Conservation (phyloP, 2,329 filamentous ascomycete species). For the Chrysoporthe austroafricana region DNA sequence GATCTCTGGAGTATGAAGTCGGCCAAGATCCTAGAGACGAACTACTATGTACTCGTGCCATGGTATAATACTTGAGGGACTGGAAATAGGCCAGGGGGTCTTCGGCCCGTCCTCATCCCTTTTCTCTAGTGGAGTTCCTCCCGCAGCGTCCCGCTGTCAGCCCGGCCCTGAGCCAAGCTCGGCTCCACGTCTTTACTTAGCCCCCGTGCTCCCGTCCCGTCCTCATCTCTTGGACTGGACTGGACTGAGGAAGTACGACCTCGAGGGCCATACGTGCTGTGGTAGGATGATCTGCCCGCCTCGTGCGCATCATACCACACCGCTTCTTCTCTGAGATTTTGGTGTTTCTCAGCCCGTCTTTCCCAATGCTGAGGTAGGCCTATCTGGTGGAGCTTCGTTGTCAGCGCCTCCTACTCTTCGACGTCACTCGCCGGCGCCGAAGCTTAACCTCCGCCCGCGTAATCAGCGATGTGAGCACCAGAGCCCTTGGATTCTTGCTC, state of each 20-base stretch:
- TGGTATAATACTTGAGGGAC: background rate
- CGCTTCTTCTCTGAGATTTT: no score
- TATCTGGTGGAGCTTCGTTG: background rate
- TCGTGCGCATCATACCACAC: background rate
- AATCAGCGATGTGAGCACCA: slow-evolving; percentile 14
- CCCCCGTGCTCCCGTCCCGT: slow-evolving; percentile 1
- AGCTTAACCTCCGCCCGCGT: background rate
- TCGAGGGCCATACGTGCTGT: background rate
- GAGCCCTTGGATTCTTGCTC: background rate
- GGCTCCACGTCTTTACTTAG: background rate
- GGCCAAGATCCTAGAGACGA: background rate
- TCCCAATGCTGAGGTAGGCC: background rate
- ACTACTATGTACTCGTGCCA: background rate
- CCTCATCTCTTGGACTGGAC: background rate
- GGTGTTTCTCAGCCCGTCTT: background rate
- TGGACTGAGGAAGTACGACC: background rate
- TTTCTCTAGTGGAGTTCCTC: slow-evolving; percentile 6
- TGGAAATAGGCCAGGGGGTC: background rate
- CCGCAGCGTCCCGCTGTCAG: slow-evolving; percentile 5
- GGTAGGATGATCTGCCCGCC: background rate
- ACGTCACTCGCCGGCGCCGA: background rate
- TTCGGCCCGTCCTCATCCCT: slow-evolving; percentile 11
- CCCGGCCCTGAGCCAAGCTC: background rate
- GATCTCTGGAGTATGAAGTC: background rate
- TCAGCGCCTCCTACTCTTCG: background rate